Percentiles rank a stretch among this genome's conserved stretches.
These are phyloP conservation scores for Tricholoma bakamatsutake DNA, from an alignment of 768 basidiomycete genomes.

Conservation along the genomic window DNA sequence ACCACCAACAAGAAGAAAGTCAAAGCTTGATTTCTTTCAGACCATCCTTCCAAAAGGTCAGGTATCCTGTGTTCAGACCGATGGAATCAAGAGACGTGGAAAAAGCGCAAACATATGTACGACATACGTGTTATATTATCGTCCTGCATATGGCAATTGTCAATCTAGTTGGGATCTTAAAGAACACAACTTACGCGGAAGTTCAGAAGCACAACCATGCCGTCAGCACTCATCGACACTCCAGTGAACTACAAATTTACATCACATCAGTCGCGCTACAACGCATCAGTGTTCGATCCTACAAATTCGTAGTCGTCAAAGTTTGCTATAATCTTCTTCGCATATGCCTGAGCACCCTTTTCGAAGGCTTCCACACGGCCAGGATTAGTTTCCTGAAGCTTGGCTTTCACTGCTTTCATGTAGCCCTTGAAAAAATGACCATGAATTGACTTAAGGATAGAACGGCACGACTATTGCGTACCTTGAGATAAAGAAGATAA, in stretches of 20 bases:
- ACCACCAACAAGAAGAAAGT: slow-evolving; percentile 10
- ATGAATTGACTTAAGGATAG: background rate
- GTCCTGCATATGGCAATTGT: slow-evolving; percentile 34
- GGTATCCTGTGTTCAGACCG: slow-evolving; percentile 52
- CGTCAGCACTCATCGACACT: slow-evolving; percentile 77
- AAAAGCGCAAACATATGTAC: background rate
- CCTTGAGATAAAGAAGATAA: slow-evolving; percentile 83
- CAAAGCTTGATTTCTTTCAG: slow-evolving; percentile 75
- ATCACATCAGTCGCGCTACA: background rate
- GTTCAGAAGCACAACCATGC: slow-evolving; percentile 92
- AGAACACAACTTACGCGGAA: slow-evolving; percentile 58
- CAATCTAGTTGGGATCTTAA: slow-evolving; percentile 5
- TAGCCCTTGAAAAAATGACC: slow-evolving; percentile 54
- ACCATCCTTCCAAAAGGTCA: slow-evolving; percentile 97
- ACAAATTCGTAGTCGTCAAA: slow-evolving; percentile 96
- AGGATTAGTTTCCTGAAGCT: slow-evolving; percentile 49
- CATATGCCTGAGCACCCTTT: slow-evolving; percentile 67
- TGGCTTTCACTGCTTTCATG: slow-evolving; percentile 85
- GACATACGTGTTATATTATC: slow-evolving; percentile 79
- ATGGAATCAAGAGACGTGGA: background rate
- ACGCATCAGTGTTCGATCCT: slow-evolving; percentile 20
- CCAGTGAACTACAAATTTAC: slow-evolving; percentile 51
- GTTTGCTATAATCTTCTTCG: slow-evolving; percentile 84
- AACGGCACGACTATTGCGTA: slow-evolving; percentile 17
- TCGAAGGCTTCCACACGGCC: slow-evolving; percentile 74